Base-by-base conservation (phyloP, 192 early-diverging fungal species). In the Geranomyces michiganensis region DNA sequence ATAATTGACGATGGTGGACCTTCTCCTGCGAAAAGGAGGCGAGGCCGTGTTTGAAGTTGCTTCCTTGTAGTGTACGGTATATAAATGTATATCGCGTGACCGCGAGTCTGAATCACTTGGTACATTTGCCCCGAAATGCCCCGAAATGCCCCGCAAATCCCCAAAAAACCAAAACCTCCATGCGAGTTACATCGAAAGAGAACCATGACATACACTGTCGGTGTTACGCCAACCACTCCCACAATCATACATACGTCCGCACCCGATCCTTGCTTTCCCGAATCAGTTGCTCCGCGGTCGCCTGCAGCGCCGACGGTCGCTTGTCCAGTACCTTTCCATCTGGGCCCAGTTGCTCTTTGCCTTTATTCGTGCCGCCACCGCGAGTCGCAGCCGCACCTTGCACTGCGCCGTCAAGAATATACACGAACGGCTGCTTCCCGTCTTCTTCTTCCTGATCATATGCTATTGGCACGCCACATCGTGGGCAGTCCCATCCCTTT, bases 331-430 rank as follows among this genome's bases (percentile, higher is more conserved):
- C 62, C 62, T 64, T 64, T 21, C 62, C 62, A 8, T 64, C 62
- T 41, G 62, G 21, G 9, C 33, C 44, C 17, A 29, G 15, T 17
- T 2, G 29, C 60, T 32, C 10, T 32, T 62, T 32, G 29, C 30
- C 44, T 10, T 41, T 41, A 10, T 41, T 41, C 10, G 36, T 10
- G 10, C 36, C 10, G 36, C n/a, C n/a, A n/a, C 36, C 36, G 36
- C 36, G 36, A 41, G 36, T 41, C 3, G 36, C 36, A 31, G 41
- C 33, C 33, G 62, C 32, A 41, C 33, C 58, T 13, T 60, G 56
- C n/a, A 70, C 68, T 15, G 68, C 55, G 13, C 56, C 56, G 12
- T 70, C 68, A 19, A 70, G 31, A 24, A 70, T 41, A 46, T 70
- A 70, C 24, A 70, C 51, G 31, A 27, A 60, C 31, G 58, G 29